phyloP scores from a whole-genome alignment of 2,329 filamentous ascomycete species.

The Leptosphaerulina australis region DNA sequence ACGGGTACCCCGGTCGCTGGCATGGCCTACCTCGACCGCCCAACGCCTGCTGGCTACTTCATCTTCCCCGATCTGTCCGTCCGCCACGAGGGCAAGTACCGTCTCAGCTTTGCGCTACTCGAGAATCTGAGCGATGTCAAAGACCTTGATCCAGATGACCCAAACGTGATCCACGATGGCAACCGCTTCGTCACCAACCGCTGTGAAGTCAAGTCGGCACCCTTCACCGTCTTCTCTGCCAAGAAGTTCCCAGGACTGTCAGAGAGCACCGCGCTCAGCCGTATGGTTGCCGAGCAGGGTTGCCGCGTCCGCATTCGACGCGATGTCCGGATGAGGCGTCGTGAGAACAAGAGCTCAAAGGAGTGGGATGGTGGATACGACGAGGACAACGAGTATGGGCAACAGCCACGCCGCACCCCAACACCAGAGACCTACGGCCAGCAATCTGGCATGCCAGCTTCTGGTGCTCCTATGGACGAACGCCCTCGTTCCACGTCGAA shows the following conservation, averaged over 20 bases:
- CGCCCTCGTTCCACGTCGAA: conserved; percentile 67
- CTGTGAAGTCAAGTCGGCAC: conserved; percentile 84
- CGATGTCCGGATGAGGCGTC: conserved; percentile 89
- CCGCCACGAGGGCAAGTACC: conserved; percentile 90
- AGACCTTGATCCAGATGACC: conserved; percentile 70
- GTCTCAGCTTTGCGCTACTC: conserved; percentile 89
- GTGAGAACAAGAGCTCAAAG: conserved; percentile 71
- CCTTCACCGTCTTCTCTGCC: conserved; percentile 90
- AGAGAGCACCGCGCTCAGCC: conserved; percentile 86
- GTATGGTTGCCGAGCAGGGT: conserved; percentile 92
- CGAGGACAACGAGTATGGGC: conserved; percentile 57
- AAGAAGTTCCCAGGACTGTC: conserved; percentile 97
- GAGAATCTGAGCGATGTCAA: conserved; percentile 88
- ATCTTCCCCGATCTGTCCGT: conserved; percentile 97
- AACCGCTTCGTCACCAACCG: conserved; percentile 75
- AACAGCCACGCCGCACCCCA: conserved; percentile 56
- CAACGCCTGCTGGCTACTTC: conserved; percentile 82
- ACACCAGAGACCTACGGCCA: conserved; percentile 58
- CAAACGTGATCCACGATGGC: conserved; percentile 48
- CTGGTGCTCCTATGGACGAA: conserved; percentile 39
- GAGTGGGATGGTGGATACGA: conserved; percentile 71
- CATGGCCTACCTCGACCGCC: conserved; percentile 93
- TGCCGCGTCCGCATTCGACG: conserved; percentile 94
- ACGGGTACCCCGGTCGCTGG: conserved; percentile 94
- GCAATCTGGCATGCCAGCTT: conserved; percentile 38